Percentiles rank a stretch among this genome's conserved stretches.
Evolutionary conservation across 2,329 filamentous ascomycete genomes (phyloP).

Genomic region (Talaromyces rugulosus): DNA sequence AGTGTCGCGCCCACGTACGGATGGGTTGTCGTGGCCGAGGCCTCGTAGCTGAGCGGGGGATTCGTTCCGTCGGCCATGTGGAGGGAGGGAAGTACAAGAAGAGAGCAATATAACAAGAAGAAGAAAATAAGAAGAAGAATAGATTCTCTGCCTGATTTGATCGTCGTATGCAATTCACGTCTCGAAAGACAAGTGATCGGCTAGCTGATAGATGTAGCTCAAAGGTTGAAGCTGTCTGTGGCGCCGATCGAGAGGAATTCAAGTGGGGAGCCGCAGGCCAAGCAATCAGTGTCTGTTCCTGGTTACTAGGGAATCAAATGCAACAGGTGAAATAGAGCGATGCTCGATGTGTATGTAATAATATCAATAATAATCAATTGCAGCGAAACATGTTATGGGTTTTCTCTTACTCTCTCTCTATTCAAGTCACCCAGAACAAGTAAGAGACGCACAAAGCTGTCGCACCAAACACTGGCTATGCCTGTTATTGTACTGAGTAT

Average conservation of each 20-base stretch:
- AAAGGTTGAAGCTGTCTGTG: neutral
- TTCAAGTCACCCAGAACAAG: neutral
- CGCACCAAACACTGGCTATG: no score
- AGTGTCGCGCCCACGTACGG: slow-evolving; percentile 66
- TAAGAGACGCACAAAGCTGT: neutral
- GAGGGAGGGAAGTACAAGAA: neutral
- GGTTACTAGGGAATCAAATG: neutral
- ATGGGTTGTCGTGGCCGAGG: slow-evolving; percentile 68
- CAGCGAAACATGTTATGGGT: neutral
- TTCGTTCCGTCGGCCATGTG: slow-evolving; percentile 49
- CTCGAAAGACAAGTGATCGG: neutral
- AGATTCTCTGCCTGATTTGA: neutral
- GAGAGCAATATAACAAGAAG: neutral
- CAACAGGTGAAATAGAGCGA: neutral
- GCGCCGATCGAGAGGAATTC: neutral
- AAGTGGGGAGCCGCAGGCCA: neutral
- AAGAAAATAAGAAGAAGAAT: neutral
- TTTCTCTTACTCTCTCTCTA: neutral
- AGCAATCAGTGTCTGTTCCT: neutral
- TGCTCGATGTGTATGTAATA: neutral
- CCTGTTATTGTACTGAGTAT: no score
- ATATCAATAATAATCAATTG: neutral
- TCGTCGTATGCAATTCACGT: neutral
- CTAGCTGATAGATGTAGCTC: neutral
- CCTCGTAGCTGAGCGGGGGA: slow-evolving; percentile 69